Conservation (phyloP, 768 basidiomycete genomes). For the Pleurotus sapidus region DNA sequence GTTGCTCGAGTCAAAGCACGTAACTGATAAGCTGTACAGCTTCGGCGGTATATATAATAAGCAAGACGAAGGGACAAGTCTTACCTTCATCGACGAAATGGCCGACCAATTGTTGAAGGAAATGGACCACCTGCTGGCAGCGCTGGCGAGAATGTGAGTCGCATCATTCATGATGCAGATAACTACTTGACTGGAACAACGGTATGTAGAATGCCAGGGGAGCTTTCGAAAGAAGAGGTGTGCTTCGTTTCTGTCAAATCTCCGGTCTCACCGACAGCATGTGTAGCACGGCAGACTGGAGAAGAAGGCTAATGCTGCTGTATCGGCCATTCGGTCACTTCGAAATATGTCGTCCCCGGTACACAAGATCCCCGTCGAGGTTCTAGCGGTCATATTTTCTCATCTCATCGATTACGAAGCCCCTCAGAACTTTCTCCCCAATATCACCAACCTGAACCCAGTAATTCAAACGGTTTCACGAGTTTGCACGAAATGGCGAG, state of each 20-base stretch:
- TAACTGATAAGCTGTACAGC: too few relatives aligned
- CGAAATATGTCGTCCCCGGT: conserved; percentile 6
- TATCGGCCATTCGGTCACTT: conserved; percentile 2
- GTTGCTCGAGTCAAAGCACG: too few relatives aligned
- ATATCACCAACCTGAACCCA: background rate
- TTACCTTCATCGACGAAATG: background rate
- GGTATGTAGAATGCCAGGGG: background rate
- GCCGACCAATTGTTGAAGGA: background rate
- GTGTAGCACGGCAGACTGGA: background rate
- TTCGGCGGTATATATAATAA: too few relatives aligned
- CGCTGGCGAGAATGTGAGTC: background rate
- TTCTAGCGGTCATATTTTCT: background rate
- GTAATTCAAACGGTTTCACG: background rate
- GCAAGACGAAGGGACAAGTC: too few relatives aligned
- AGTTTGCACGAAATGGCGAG: conserved; percentile 4
- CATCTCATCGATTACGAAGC: background rate
- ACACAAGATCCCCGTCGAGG: conserved; percentile 3
- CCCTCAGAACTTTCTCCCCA: background rate
- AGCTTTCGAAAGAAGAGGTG: background rate
- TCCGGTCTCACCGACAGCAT: too few relatives aligned
- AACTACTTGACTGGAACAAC: background rate
- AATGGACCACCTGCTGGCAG: background rate
- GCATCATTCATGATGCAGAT: background rate
- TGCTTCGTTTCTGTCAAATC: background rate
- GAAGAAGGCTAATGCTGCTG: conserved; percentile 1